These are phyloP conservation scores for Cutaneotrichosporon curvatum DNA, from an alignment of 1,284 basidiomycete genomes.

Conservation along the genomic window DNA sequence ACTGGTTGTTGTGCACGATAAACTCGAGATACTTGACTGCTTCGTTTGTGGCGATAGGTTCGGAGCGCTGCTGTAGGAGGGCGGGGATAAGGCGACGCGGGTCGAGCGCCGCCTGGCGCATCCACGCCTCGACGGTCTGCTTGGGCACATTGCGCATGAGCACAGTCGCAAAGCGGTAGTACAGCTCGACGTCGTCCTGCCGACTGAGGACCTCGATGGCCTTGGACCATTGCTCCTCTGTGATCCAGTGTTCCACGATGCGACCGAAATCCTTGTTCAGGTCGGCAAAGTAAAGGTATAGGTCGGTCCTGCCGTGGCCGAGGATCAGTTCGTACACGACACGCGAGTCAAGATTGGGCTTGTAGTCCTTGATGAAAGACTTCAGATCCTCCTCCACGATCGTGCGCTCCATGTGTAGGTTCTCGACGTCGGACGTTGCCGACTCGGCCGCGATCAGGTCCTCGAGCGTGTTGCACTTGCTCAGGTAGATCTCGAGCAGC, in stretches of 20 bases:
- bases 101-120: slow-evolving; percentile 70
- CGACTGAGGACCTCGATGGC: slow-evolving; percentile 81
- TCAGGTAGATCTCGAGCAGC: slow-evolving; percentile 95
- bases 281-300: slow-evolving; percentile 84
- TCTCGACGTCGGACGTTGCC: slow-evolving; percentile 76
- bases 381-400: slow-evolving; percentile 88
- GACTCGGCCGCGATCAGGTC: slow-evolving; percentile 66
- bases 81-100: slow-evolving; percentile 83
- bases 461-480: slow-evolving; percentile 93
- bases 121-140: slow-evolving; percentile 86
- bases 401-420: slow-evolving; percentile 67
- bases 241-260: slow-evolving; percentile 87
- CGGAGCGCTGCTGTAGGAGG: slow-evolving; percentile 64
- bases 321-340: slow-evolving; percentile 89
- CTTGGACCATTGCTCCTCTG: slow-evolving; percentile 84
- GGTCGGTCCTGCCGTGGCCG: slow-evolving; percentile 84
- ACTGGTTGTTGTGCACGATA: slow-evolving; percentile 62
- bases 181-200: slow-evolving; percentile 79
- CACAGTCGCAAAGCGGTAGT: slow-evolving; percentile 85
- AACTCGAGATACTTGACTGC: slow-evolving; percentile 82
- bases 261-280: slow-evolving; percentile 73
- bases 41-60: slow-evolving; percentile 55
- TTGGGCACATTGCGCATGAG: slow-evolving; percentile 80
- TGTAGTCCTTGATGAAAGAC: slow-evolving; percentile 88
- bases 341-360: slow-evolving; percentile 72